A percentile compares a stretch with the other conserved stretches of the same genome.
phyloP scores from a whole-genome alignment of 2,329 filamentous ascomycete species.

The Xylogone sp. region DNA sequence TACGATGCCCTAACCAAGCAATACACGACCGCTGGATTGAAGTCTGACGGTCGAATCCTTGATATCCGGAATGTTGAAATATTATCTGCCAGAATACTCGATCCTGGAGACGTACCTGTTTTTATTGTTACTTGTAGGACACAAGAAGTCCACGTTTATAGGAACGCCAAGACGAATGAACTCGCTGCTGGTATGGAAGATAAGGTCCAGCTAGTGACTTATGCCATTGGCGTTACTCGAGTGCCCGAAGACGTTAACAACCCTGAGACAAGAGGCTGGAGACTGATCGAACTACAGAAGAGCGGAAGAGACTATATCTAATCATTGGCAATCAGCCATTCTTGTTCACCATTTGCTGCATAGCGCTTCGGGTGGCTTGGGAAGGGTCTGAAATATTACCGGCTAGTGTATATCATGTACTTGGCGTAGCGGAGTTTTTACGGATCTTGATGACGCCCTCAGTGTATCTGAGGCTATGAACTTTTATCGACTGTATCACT shows the following conservation, averaged over 20 bases:
- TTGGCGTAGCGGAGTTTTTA: neutral
- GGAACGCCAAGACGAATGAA: constrained; percentile 83
- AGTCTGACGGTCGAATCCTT: constrained; percentile 90
- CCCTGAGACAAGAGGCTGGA: constrained; percentile 93
- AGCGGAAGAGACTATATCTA: constrained; percentile 86
- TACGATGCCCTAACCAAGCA: constrained; percentile 97
- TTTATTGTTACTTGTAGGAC: constrained; percentile 97
- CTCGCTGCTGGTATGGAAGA: constrained; percentile 98
- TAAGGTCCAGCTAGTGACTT: constrained; percentile 96
- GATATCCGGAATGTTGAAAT: constrained; percentile 96
- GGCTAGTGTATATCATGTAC: neutral
- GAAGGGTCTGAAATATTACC: neutral
- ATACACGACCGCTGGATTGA: constrained; percentile 88
- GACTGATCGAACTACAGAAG: constrained; percentile 98
- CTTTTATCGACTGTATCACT: neutral
- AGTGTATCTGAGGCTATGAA: neutral
- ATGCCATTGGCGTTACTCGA: constrained; percentile 93
- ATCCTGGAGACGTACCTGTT: constrained; percentile 85
- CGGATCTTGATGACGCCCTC: neutral
- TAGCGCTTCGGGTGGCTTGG: neutral
- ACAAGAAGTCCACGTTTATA: constrained; percentile 96
- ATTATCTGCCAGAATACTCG: constrained; percentile 72
- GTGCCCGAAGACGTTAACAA: constrained; percentile 95
- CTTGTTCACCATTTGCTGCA: constrained; percentile 3
- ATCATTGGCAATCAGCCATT: constrained; percentile 21